Evolutionary conservation across 306 rosid species (phyloP), one percentile per base, ranked within the genome.

Genomic region (Dalbergia cochinchinensis): DNA sequence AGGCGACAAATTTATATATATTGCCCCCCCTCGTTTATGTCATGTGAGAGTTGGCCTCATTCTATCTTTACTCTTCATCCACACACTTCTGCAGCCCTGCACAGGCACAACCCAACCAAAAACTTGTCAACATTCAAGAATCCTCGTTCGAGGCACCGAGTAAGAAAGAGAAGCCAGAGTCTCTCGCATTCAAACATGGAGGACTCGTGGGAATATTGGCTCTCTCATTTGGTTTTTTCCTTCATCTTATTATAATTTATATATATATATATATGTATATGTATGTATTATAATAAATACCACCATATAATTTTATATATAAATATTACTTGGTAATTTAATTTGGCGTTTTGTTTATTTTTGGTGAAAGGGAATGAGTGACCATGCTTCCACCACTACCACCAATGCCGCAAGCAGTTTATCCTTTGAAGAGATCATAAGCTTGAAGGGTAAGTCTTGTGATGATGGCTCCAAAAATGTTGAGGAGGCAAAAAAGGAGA

Each of bases 131-230:
- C 10, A 42, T 42, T 42, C 47, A 1, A 42, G 47, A 42, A 42
- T 42, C 19, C 7, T 50, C 6, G 12, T 5, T 45, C 11, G 53
- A 9, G 12, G n/a, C 53, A 47, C 53, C 53, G 53, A 47, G 53
- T 8, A 15, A 3, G 5, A 50, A 14, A 15, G 7, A 50, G 16
- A 6, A 50, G 14, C n/a, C 57, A 50, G 57, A 48, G 15, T 6
- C 22, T 54, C 20, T 54, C 60, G 26, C 13, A 5, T 53, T 41
- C 64, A 53, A 26, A 55, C n/a, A 73, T 57, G 78, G 78, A 72
- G 54, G 39, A 72, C 39, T 72, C 77, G 6, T 72, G 77, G 77
- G 37, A 59, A 42, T 41, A 44, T 45, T 74, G 78, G 69, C 78
- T 60, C 45, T 42, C 78, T 26, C 67, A 74, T 60, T 44, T 59